Evolutionary conservation across 805 yeast genomes (phyloP).

Genomic region (Saccharomyces paradoxus): DNA sequence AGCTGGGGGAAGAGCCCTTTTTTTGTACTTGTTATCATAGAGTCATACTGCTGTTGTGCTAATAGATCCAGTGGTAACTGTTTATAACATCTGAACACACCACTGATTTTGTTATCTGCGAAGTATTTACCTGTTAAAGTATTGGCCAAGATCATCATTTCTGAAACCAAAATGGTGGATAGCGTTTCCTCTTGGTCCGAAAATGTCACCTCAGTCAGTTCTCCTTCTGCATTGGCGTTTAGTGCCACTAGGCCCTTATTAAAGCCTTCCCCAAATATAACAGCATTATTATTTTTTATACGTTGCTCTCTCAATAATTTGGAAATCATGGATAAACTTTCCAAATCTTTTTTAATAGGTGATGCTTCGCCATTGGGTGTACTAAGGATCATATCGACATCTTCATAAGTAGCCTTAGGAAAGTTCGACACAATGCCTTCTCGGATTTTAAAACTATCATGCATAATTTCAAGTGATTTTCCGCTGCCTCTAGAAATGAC

Average conservation of each 20-base stretch:
- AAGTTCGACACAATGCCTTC: slow-evolving; percentile 41
- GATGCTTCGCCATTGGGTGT: slow-evolving; percentile 10
- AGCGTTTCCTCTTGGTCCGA: slow-evolving; percentile 29
- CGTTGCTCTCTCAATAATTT: slow-evolving; percentile 24
- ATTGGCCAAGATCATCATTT: slow-evolving; percentile 77
- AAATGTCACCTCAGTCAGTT: slow-evolving; percentile 11
- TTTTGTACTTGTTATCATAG: slow-evolving; percentile 17
- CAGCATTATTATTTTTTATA: slow-evolving; percentile 32
- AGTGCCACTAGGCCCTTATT: slow-evolving; percentile 21
- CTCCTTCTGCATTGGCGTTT: slow-evolving; percentile 6
- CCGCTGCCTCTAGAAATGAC: slow-evolving; percentile 21
- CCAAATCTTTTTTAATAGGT: slow-evolving; percentile 29
- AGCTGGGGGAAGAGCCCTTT: slow-evolving; percentile 23
- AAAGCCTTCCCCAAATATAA: slow-evolving; percentile 33
- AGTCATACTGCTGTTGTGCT: slow-evolving; percentile 19
- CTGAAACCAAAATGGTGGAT: slow-evolving; percentile 65
- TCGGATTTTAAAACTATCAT: slow-evolving; percentile 29
- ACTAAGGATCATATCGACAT: slow-evolving; percentile 47
- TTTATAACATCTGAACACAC: slow-evolving; percentile 36
- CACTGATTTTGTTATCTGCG: slow-evolving; percentile 37
- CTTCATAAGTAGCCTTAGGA: slow-evolving; percentile 49
- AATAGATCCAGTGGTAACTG: slow-evolving; percentile 23
- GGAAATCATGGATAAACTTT: slow-evolving; percentile 26
- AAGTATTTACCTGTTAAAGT: slow-evolving; percentile 47
- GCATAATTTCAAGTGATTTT: slow-evolving; percentile 13